Base-by-base conservation (phyloP, 192 early-diverging fungal species). In the Lobosporangium transversale region DNA sequence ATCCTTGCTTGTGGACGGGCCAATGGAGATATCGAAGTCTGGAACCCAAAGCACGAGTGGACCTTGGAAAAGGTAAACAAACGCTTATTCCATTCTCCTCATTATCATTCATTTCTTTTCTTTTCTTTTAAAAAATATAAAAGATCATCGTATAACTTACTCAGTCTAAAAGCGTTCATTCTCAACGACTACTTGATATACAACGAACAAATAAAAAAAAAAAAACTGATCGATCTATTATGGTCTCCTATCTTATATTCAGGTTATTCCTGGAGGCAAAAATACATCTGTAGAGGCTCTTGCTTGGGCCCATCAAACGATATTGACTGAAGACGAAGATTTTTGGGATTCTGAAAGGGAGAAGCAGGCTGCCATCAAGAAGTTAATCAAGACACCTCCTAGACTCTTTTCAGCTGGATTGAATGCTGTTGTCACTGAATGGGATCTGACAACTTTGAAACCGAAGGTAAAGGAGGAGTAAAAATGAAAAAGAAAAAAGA, bases 21-120 rank as follows among this genome's bases (percentile, higher is more conserved):
- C 26, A 97, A 97, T 75, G 95, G 97, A 26, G 90, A 97, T 68
- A 94, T 98, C 58, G 95, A 98, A 81, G 80, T 98, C 52, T 97
- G 95, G 95, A 88, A 89, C 76, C 89, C 91, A 29, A 75, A 69
- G 48, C 68, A 87, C 35, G 83, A 85, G 29, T 91, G 91, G 83
- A 83, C 87, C 33, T 80, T 95, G 33, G 93, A 94, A 78, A 94
- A 94, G 85, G 93, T 94, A 82, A 48, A 30, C 4, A 36, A 49
- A 23, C n/a, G n/a, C n/a, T n/a, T n/a, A n/a, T n/a, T n/a, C n/a
- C n/a, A n/a, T n/a, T n/a, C n/a, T n/a, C n/a, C n/a, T 14, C 21
- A 24, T 57, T 27, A 54, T 61, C 37, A 30, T 33, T 58, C 32
- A n/a, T 31, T 37, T 18, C 40, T 21, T 17, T 42, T 42, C 9